Conservation (phyloP, 768 basidiomycete genomes). For the Lactarius sanguifluus region DNA sequence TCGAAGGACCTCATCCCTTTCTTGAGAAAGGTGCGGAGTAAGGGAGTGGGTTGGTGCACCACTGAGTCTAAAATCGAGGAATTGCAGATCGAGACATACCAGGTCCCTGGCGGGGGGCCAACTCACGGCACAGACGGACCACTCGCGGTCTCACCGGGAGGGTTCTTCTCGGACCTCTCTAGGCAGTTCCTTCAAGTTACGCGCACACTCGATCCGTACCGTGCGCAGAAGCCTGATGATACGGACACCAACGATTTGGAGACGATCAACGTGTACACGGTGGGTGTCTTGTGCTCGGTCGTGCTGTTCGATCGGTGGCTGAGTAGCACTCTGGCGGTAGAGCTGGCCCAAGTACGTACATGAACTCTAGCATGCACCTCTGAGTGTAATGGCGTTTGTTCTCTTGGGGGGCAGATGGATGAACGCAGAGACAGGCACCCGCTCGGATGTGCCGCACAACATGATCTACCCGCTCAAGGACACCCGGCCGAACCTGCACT, state of each 20-base stretch:
- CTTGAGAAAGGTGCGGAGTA: conserved; percentile 48
- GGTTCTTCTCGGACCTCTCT: conserved; percentile 32
- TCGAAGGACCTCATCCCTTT: conserved; percentile 56
- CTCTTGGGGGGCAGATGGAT: conserved; percentile 46
- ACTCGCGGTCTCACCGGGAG: conserved; percentile 38
- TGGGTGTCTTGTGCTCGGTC: conserved; percentile 11
- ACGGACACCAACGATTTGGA: conserved; percentile 30
- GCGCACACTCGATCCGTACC: conserved; percentile 29
- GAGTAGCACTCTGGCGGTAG: conserved; percentile 18
- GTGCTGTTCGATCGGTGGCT: neutral
- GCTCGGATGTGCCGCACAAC: conserved; percentile 40
- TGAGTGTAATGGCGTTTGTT: neutral
- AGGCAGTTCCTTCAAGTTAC: conserved; percentile 34
- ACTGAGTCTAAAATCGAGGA: neutral
- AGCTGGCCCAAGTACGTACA: conserved; percentile 37
- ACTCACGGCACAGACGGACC: conserved; percentile 51
- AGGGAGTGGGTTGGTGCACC: neutral
- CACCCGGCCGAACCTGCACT: conserved; percentile 35
- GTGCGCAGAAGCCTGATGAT: conserved; percentile 26
- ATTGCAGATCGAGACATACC: conserved; percentile 41
- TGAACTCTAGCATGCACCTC: neutral
- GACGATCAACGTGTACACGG: conserved; percentile 31
- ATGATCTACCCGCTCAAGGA: conserved; percentile 40
- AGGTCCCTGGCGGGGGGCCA: conserved; percentile 32
- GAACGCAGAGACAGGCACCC: conserved; percentile 45